Conservation (phyloP, 768 basidiomycete species). For the Rhodotorula toruloides region DNA sequence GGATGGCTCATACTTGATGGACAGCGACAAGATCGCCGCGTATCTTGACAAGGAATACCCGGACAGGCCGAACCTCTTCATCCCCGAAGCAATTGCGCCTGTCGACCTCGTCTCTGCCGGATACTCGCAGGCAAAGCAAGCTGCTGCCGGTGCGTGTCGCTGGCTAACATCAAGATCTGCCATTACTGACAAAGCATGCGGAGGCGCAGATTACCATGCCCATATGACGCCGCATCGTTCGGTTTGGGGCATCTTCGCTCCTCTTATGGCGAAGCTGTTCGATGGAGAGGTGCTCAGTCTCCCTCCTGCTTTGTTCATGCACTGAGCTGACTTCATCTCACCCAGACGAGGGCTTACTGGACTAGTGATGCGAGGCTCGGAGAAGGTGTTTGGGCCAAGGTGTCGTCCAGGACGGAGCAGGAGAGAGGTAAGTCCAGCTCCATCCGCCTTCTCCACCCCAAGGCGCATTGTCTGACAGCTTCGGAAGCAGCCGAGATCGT, state of each 20-base stretch:
- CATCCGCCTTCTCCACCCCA: too few species aligned
- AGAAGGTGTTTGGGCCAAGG: not conserved
- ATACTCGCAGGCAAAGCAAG: not conserved
- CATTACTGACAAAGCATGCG: too few species aligned
- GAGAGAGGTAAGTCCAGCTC: not conserved
- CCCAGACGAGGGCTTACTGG: not conserved
- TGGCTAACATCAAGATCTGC: not conserved
- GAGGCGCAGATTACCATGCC: too few species aligned
- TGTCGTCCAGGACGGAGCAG: not conserved
- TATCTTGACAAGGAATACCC: constrained; percentile 24
- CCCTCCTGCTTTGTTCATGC: fast-evolving
- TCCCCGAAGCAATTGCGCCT: constrained; percentile 1
- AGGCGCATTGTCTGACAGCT: not conserved
- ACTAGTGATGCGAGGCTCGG: not conserved
- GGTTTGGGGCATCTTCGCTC: constrained; percentile 8
- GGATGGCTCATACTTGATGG: constrained; percentile 18
- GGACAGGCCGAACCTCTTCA: constrained; percentile 17
- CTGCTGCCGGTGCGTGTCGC: too few species aligned
- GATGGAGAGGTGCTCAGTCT: constrained; percentile 7
- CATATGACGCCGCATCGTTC: too few species aligned
- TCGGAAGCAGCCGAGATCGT: not conserved
- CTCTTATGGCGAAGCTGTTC: not conserved
- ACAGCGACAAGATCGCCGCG: constrained; percentile 18
- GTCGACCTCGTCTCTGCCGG: not conserved
- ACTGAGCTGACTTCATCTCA: not conserved